Percentiles rank a stretch among this genome's conserved stretches.
Evolutionary conservation across 164 flowering plant genomes (phyloP).

Genomic region (Sextonia rubra): DNA sequence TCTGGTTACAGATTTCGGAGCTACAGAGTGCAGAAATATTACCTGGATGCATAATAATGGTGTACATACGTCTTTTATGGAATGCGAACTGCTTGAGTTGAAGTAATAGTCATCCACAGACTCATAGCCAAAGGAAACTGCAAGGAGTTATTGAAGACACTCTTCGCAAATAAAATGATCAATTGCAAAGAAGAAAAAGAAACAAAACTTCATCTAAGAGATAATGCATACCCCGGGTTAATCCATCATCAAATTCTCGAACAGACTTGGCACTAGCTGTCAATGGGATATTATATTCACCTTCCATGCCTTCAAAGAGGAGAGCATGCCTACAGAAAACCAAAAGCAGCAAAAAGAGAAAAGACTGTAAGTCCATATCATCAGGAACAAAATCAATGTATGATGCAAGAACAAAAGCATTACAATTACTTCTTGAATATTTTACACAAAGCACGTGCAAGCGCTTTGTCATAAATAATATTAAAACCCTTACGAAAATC

Average conservation of each 20-base stretch:
- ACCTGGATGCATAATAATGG: slow-evolving; percentile 96
- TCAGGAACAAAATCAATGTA: neutral
- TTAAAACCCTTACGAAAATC: slow-evolving; percentile 88
- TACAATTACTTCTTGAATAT: slow-evolving; percentile 66
- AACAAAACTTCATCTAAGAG: slow-evolving; percentile 1
- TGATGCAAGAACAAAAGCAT: neutral
- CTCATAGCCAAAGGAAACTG: slow-evolving; percentile 95
- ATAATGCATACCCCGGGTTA: slow-evolving; percentile 62
- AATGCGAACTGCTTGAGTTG: slow-evolving; percentile 76
- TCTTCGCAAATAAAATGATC: slow-evolving; percentile 11
- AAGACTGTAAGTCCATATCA: neutral
- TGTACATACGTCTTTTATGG: slow-evolving; percentile 55
- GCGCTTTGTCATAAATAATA: slow-evolving; percentile 78
- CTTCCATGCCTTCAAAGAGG: slow-evolving; percentile 75
- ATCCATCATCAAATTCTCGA: slow-evolving; percentile 76
- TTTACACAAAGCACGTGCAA: slow-evolving; percentile 55
- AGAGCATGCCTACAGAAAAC: slow-evolving; percentile 55
- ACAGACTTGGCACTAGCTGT: slow-evolving; percentile 76
- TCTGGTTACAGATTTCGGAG: neutral
- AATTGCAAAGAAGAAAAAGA: neutral
- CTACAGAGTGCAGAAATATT: slow-evolving; percentile 13
- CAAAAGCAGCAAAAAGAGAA: slow-evolving; percentile 4
- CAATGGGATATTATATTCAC: slow-evolving; percentile 64
- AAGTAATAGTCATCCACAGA: slow-evolving; percentile 89
- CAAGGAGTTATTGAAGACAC: slow-evolving; percentile 14